Base-by-base conservation (phyloP, 108 stramenopile genomes). In the Chaetoceros muelleri region DNA sequence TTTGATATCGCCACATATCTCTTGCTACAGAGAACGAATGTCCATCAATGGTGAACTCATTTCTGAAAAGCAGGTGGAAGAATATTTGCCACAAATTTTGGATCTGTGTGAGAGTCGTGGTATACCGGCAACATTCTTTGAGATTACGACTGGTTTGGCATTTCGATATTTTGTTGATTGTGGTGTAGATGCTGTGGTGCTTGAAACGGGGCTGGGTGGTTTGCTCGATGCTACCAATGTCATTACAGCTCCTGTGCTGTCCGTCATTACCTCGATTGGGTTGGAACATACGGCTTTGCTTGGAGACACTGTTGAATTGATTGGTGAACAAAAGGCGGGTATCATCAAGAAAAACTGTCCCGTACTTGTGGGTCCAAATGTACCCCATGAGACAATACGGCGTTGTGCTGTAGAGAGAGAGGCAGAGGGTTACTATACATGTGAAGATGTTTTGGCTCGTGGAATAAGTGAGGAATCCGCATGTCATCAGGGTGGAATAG, bases 111-210 rank as follows among this genome's bases (percentile, higher is more conserved):
- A 77, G 20, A 30, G 29, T n/a, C 31, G 80, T 0, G 25, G 64
- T n/a, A 88, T 90, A 22, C 88, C 88, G 5, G 88, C 88, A 18
- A 90, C 91, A 2, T 93, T 90, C 55, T 93, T 93, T 66, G 91
- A 93, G 72, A 46, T 86, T 5, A 79, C 75, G 19, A 93, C 88
- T 2, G 86, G 84, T 2, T 55, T 90, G 48, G 90, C 85, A 29
- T 82, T 92, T 29, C 66, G 55, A 31, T 51, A 71, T 44, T 87
- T 82, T 66, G 69, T 48, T 22, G 28, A 64, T 19, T 46, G 59
- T 13, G 28, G 51, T 8, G 65, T 64, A 2, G 74, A 83, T 23
- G 64, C 65, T 3, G 77, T 85, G 2, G 86, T 93, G 21, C 58
- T 93, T 58, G 91, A 93, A 55, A 74, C 80, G 1, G 91, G 91